phyloP scores from a whole-genome alignment of 495 filamentous ascomycete genomes.

The Physcia stellaris region DNA sequence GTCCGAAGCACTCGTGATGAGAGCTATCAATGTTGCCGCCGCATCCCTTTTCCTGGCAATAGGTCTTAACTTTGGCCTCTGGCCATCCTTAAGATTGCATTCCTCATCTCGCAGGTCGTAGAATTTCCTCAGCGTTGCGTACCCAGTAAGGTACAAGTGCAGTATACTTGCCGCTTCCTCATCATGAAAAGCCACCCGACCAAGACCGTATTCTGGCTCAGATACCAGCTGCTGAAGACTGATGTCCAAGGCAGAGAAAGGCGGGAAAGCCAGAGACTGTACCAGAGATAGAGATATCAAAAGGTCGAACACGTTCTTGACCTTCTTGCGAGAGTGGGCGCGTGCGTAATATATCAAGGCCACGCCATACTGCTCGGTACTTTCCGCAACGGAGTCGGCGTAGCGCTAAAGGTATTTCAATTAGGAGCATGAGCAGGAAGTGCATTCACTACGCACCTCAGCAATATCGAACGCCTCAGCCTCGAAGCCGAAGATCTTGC shows the following conservation, averaged over 20 bases:
- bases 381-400: slow-evolving; percentile 53
- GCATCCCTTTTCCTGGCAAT: slow-evolving; percentile 50
- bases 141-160: slow-evolving; percentile 74
- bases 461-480: slow-evolving; percentile 58
- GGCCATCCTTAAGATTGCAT: slow-evolving; percentile 23
- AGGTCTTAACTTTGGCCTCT: slow-evolving; percentile 29
- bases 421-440: slow-evolving; percentile 2
- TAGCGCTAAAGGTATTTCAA: slow-evolving; percentile 43
- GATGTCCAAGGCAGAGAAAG: slow-evolving; percentile 49
- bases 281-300: slow-evolving; percentile 75
- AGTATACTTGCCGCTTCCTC: slow-evolving; percentile 66
- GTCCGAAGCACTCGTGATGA: slow-evolving; percentile 71
- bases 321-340: slow-evolving; percentile 56
- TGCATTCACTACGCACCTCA: slow-evolving; percentile 43
- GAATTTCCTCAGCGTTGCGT: slow-evolving; percentile 74
- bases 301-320: slow-evolving; percentile 70
- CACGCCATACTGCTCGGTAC: slow-evolving; percentile 60
- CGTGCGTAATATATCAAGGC: slow-evolving; percentile 79
- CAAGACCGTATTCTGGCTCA: slow-evolving; percentile 51
- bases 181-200: slow-evolving; percentile 50
- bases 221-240: slow-evolving; percentile 50
- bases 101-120: slow-evolving; percentile 72
- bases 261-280: slow-evolving; percentile 66
- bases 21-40: slow-evolving; percentile 55
- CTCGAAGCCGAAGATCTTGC: slow-evolving; percentile 55